Evolutionary conservation across 805 yeast species (phyloP).

Genomic region (Brettanomyces sp.): DNA sequence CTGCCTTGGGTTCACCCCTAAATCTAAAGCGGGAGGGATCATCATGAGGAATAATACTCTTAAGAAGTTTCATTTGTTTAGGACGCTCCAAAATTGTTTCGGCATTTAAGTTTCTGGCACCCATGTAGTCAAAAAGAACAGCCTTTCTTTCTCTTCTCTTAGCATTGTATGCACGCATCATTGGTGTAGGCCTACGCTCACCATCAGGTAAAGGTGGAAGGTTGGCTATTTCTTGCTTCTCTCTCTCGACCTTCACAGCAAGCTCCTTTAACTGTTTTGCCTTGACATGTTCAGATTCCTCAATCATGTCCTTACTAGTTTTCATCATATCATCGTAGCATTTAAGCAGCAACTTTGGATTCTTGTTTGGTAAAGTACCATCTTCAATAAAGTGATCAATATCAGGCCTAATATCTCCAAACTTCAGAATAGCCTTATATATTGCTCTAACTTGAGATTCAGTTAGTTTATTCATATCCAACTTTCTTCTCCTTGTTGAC

Average conservation of each 20-base stretch:
- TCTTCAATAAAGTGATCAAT: conserved; percentile 87
- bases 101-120: conserved; percentile 84
- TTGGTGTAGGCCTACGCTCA: conserved; percentile 22
- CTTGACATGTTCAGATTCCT: conserved; percentile 59
- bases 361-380: conserved; percentile 78
- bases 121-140: conserved; percentile 76
- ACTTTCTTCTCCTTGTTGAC: conserved; percentile 26
- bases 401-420: conserved; percentile 67
- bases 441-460: conserved; percentile 84
- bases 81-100: conserved; percentile 80
- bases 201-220: conserved; percentile 22
- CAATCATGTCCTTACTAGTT: conserved; percentile 50
- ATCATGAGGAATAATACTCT: conserved; percentile 40
- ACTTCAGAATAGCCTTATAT: conserved; percentile 70
- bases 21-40: conserved; percentile 56
- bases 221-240: conserved; percentile 31
- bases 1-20: conserved; percentile 61
- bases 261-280: conserved; percentile 42
- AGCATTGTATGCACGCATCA: conserved; percentile 28
- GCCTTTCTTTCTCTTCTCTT: conserved; percentile 85
- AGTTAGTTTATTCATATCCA: conserved; percentile 45
- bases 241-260: conserved; percentile 51
- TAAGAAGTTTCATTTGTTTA: conserved; percentile 65
- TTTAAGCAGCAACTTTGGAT: conserved; percentile 66
- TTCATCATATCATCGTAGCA: conserved; percentile 66